Base-by-base conservation (phyloP, 2,329 filamentous ascomycete genomes). In the Hypoxylon sp. region DNA sequence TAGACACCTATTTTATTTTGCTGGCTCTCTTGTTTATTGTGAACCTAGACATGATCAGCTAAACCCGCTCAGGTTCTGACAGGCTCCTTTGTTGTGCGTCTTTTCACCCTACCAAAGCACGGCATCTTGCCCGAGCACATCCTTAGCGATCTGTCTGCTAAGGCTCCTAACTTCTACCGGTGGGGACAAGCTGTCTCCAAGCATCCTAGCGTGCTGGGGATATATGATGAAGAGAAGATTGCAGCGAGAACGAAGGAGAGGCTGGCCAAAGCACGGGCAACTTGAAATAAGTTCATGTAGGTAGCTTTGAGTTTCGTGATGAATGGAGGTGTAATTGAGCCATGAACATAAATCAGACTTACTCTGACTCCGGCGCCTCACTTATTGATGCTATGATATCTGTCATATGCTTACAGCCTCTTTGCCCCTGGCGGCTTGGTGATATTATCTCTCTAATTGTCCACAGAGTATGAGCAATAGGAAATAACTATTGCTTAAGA, bases 11-110 rank as follows among this genome's bases (percentile, higher is more conserved):
- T 8, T n/a, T 6, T 7, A 59, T 31, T 42, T n/a, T n/a, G 39
- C 32, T 13, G 4, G 32, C 6, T 53, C 11, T 3, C 51, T 37
- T 6, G 24, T 37, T 13, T 17, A 17, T 27, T n/a, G 13, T 39
- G 17, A 17, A 15, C 2, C 2, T 17, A 6, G 5, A 35, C 17
- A 2, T 13, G 27, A 17, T 31, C 5, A 6, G n/a, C n/a, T 54
- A 46, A 57, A 21, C 17, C 24, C 58, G 27, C 32, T 31, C 63
- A 90, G 88, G 89, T 87, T 13, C 81, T 89, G 64, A 86, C 85
- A 1, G 91, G 88, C 0, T 89, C 91, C 0, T 93, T 94, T 76
- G 75, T 92, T 8, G 75, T 93, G 19, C 85, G 92, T 1, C 76
- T 90, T 19, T 82, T 89, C 48, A 79, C 82, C 1, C 83, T 88